Conservation (phyloP, 768 basidiomycete genomes). For the Auriscalpium microsporum region DNA sequence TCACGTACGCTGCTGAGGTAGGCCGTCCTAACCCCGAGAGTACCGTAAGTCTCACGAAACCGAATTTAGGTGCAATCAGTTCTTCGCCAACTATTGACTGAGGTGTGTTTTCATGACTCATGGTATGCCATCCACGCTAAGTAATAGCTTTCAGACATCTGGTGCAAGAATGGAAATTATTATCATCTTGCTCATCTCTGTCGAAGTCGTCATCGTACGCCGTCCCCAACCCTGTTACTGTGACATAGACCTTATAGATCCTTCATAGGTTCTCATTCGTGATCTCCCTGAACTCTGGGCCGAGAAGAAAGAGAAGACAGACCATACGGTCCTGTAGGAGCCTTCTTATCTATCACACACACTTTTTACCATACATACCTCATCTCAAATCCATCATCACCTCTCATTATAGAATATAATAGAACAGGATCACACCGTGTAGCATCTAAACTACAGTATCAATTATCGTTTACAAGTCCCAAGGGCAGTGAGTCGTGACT, state of each 20-base stretch:
- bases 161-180: slow-evolving; percentile 91
- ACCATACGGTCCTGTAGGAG: background rate
- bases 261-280: slow-evolving; percentile 56
- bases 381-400: too few relatives aligned
- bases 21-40: background rate
- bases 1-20: slow-evolving; percentile 81
- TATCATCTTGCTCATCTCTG: slow-evolving; percentile 90
- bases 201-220: slow-evolving; percentile 87
- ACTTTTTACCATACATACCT: background rate
- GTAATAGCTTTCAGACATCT: slow-evolving; percentile 55
- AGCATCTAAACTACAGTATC: background rate
- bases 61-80: slow-evolving; percentile 66
- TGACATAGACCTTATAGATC: background rate
- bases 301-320: background rate
- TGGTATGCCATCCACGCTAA: background rate
- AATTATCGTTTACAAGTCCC: too few relatives aligned
- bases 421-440: too few relatives aligned
- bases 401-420: too few relatives aligned
- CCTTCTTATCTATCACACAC: background rate
- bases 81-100: slow-evolving; percentile 79
- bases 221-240: background rate
- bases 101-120: slow-evolving; percentile 36
- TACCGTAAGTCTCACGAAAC: too few relatives aligned
- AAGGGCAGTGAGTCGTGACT: too few relatives aligned
- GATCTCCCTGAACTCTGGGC: slow-evolving; percentile 70